Evolutionary conservation across 495 filamentous ascomycete genomes (phyloP).

Genomic region (Amniculicola lignicola): DNA sequence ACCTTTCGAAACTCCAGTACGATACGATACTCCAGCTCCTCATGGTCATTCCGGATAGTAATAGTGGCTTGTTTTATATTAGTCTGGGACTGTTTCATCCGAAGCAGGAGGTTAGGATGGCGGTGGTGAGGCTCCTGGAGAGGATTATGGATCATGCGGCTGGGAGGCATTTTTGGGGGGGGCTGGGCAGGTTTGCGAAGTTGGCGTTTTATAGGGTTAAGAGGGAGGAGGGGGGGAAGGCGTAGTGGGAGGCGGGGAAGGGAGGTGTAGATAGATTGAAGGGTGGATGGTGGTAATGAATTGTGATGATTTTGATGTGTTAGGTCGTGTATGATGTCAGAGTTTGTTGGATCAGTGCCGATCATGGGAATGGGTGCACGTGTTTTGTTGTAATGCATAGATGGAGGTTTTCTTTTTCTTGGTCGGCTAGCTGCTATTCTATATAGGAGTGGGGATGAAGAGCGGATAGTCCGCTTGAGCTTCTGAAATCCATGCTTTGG

Average conservation of each 20-base stretch:
- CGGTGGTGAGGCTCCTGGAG: conserved; percentile 75
- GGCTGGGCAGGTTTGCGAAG: conserved; percentile 83
- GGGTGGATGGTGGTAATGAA: background rate
- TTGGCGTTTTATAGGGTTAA: conserved; percentile 53
- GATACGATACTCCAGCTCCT: conserved; percentile 88
- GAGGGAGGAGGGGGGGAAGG: conserved; percentile 35
- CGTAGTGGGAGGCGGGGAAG: no score
- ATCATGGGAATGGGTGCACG: no score
- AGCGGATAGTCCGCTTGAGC: no score
- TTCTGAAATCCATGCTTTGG: no score
- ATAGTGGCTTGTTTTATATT: conserved; percentile 88
- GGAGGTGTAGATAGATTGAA: conserved; percentile 10
- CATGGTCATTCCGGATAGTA: conserved; percentile 77
- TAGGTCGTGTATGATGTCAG: no score
- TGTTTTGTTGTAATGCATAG: no score
- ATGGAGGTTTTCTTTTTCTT: no score
- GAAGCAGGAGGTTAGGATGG: conserved; percentile 69
- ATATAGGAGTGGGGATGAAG: no score
- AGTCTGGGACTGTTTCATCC: conserved; percentile 93
- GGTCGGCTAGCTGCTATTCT: no score
- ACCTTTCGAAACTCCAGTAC: conserved; percentile 50
- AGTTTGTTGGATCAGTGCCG: no score
- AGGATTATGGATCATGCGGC: conserved; percentile 82
- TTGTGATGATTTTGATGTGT: no score
- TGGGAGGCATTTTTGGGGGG: conserved; percentile 88